Conservation (phyloP, 2,329 filamentous ascomycete genomes). For the Sporothrix phasma region DNA sequence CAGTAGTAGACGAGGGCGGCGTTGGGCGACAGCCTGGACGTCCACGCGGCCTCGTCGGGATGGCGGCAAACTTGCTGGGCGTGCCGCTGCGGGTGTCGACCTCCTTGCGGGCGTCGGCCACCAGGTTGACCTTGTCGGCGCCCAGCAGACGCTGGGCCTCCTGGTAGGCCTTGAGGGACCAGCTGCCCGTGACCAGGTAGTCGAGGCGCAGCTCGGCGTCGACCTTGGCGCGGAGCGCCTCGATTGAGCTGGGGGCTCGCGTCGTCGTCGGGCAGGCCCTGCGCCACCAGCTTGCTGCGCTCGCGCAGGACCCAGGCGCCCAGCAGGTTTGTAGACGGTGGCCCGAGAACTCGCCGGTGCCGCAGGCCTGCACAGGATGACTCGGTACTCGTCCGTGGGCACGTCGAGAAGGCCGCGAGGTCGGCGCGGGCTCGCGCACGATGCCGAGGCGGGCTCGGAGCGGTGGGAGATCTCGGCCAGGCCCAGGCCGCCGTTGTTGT, state of each 20-base stretch:
- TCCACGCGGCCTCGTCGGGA: slow-evolving; percentile 67
- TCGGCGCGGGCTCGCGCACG: slow-evolving; percentile 69
- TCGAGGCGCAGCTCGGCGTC: slow-evolving; percentile 68
- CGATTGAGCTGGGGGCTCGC: slow-evolving; percentile 21
- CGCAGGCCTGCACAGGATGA: slow-evolving; percentile 82
- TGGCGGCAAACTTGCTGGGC: slow-evolving; percentile 74
- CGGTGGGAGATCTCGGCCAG: slow-evolving; percentile 88
- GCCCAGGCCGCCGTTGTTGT: slow-evolving; percentile 68
- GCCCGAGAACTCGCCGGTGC: slow-evolving; percentile 79
- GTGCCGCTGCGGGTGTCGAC: slow-evolving; percentile 33
- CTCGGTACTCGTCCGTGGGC: slow-evolving; percentile 64
- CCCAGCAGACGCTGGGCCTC: slow-evolving; percentile 74
- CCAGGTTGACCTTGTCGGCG: slow-evolving; percentile 69
- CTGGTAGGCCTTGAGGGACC: slow-evolving; percentile 80
- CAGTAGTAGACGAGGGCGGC: slow-evolving; percentile 78
- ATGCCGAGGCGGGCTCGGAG: slow-evolving; percentile 67
- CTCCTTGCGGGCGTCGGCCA: slow-evolving; percentile 15
- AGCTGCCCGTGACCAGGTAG: slow-evolving; percentile 83
- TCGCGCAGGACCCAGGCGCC: slow-evolving; percentile 69
- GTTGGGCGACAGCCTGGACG: slow-evolving; percentile 49
- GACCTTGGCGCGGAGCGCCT: slow-evolving; percentile 44
- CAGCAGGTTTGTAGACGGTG: slow-evolving; percentile 73
- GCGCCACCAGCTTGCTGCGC: slow-evolving; percentile 43
- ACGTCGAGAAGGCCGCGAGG: slow-evolving; percentile 68
- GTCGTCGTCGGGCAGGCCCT: slow-evolving; percentile 34